Base-by-base conservation (phyloP, 163 green algal genomes). In the Scenedesmus sp. region DNA sequence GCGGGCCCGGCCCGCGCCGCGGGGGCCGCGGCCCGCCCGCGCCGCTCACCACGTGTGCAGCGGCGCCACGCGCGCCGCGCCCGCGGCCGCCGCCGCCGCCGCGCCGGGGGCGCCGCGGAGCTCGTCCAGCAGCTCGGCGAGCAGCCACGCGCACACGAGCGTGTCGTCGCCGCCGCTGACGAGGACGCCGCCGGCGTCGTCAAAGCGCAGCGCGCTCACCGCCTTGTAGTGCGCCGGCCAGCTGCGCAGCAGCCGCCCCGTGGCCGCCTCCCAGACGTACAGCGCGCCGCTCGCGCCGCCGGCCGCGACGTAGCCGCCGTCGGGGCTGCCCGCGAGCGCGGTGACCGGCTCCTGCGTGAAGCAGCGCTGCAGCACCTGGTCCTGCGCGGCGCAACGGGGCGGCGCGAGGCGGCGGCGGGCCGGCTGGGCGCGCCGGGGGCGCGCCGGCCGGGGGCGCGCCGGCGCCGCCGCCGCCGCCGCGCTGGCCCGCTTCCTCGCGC, bases 171-270 rank as follows among this genome's bases (percentile, higher is more conserved):
- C 84, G 4, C 86, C 90, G 54, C 75, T 93, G 17, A 97, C 24
- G 17, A 97, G 79, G 66, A 95, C 13, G 2, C 48, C 53, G 24
- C 86, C 85, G 31, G 60, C 67, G 34, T 88, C 81, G 4, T 69
- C 77, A 62, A 95, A 96, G 0, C 82, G 69, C 39, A 97, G 82
- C 20, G 70, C 74, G 2, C 87, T 92, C 11, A 94, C 85, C 7
- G 84, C 92, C 89, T 96, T 95, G 87, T 95, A 97, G 83, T 98
- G 94, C 1, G 89, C 89, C 7, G 89, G 81, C 93, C 92, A 97
- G 26, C 39, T 87, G 26, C 81, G 81, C 63, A 97, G 78, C 36
- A 98, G 86, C 2, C 85, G 81, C 2, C 94, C 94, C 0, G 84
- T 89, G 11, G 74, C 80, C 1, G 84, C 62, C 33, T 95, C 87